phyloP scores from a whole-genome alignment of 768 basidiomycete genomes.

The Leccinum arenicola region DNA sequence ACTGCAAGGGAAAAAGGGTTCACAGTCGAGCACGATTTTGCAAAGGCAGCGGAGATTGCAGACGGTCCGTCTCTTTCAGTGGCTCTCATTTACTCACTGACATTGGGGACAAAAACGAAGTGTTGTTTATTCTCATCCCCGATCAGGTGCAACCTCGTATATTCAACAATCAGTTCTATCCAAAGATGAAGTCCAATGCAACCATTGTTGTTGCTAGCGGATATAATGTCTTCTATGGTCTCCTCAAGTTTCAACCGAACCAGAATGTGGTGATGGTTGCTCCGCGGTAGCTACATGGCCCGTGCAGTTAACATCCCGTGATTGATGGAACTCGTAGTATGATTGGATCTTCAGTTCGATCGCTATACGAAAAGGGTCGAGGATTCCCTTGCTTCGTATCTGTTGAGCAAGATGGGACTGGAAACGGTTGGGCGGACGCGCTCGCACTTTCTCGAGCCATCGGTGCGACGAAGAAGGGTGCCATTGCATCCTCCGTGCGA shows the following conservation, averaged over 20 bases:
- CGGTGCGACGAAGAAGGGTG: slow-evolving; percentile 61
- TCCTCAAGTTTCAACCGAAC: slow-evolving; percentile 48
- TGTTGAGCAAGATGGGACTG: slow-evolving; percentile 59
- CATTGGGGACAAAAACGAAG: slow-evolving; percentile 27
- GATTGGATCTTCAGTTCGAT: slow-evolving; percentile 66
- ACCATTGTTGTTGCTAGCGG: slow-evolving; percentile 61
- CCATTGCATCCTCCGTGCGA: slow-evolving; percentile 57
- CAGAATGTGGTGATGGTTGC: slow-evolving; percentile 69
- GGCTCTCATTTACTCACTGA: not conserved
- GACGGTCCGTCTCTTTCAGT: slow-evolving; percentile 40
- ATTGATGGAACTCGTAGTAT: slow-evolving; percentile 37
- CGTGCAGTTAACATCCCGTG: not conserved
- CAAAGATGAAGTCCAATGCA: slow-evolving; percentile 45
- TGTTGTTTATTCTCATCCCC: slow-evolving; percentile 59
- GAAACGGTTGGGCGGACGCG: slow-evolving; percentile 43
- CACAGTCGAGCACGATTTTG: slow-evolving; percentile 54
- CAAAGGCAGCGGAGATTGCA: slow-evolving; percentile 51
- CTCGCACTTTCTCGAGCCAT: slow-evolving; percentile 56
- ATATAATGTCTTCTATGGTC: slow-evolving; percentile 62
- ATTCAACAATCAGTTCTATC: slow-evolving; percentile 55
- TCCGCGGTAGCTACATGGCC: slow-evolving; percentile 38
- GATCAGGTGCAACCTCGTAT: slow-evolving; percentile 62
- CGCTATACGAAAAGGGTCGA: slow-evolving; percentile 54
- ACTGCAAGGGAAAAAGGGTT: slow-evolving; percentile 57
- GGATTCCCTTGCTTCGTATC: slow-evolving; percentile 68